Evolutionary conservation across 2,329 filamentous ascomycete species (phyloP), one percentile per base, ranked within the genome.

Genomic region (Lecanoromycetidae sp.): DNA sequence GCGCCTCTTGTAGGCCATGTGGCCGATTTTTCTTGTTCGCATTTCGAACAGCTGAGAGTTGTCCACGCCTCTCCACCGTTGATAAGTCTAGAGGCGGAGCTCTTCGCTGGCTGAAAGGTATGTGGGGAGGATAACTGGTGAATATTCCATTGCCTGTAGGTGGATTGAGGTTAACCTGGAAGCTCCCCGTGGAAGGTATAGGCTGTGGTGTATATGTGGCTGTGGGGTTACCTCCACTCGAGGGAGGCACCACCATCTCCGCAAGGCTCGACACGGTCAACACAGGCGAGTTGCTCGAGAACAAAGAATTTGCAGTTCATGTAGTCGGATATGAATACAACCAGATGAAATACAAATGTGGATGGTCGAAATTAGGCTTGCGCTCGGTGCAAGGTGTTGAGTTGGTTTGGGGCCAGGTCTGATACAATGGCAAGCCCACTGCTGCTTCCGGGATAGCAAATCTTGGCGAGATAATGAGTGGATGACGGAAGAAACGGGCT

Each of bases 11-110:
- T 34, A 98, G 74, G 35, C 81, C 87, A 65, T 94, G 87, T 30
- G 85, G 84, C 43, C 91, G 78, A 56, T 77, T 79, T 61, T 82
- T 80, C 63, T 86, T 85, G n/a, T 75, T 72, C 5, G 80, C 75
- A 61, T 94, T 86, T 58, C 82, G 79, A 56, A 79, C 79, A 43
- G 82, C 79, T 25, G 78, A 86, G 20, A 85, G 77, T 57, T 91
- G 84, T 44, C 87, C 88, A 64, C 87, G 82, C 60, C 90, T 82
- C 70, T 96, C 91, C 51, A 98, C 91, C 1, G 87, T 94, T 42
- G 79, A 79, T 57, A 96, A 69, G 59, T 96, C 88, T 52, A 98
- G 71, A 38, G 87, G 78, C 49, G 73, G 70, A 33, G 79, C 76
- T 57, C 76, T 71, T 55, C 79, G 74, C 59, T 76, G 76, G 66